phyloP scores from a whole-genome alignment of 305 asterid species.

The Fraxinus greggii region DNA sequence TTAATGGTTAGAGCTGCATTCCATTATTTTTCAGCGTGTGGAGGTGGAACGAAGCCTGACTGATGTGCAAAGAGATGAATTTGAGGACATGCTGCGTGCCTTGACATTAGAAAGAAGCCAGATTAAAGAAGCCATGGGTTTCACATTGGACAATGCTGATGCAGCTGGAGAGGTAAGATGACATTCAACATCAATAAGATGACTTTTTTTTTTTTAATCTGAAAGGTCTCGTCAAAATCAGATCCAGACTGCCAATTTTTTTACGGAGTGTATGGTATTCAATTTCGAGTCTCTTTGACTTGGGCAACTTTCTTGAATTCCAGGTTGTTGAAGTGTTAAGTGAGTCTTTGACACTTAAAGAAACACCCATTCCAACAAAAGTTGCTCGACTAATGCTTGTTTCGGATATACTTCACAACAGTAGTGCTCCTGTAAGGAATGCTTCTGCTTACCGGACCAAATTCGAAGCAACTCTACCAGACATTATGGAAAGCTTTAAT shows the following conservation, averaged over 20 bases:
- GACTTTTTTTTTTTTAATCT: not conserved
- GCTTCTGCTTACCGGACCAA: slow-evolving; percentile 97
- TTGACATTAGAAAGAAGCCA: slow-evolving; percentile 93
- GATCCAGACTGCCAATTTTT: not conserved
- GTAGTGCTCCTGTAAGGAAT: slow-evolving; percentile 96
- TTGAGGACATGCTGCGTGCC: slow-evolving; percentile 97
- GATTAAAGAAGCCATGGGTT: slow-evolving; percentile 98
- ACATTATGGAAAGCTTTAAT: slow-evolving; percentile 56
- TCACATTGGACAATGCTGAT: slow-evolving; percentile 97
- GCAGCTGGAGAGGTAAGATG: slow-evolving; percentile 74
- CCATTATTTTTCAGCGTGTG: slow-evolving; percentile 58
- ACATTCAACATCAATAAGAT: not conserved
- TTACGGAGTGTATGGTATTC: not conserved
- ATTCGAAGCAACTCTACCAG: slow-evolving; percentile 73
- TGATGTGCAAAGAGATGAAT: slow-evolving; percentile 91
- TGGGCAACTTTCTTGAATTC: slow-evolving; percentile 1
- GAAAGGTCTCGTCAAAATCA: not conserved
- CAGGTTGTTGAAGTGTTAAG: slow-evolving; percentile 97
- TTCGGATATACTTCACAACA: slow-evolving; percentile 95
- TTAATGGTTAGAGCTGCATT: slow-evolving; percentile 6
- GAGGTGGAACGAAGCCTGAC: slow-evolving; percentile 82
- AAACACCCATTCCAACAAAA: slow-evolving; percentile 96
- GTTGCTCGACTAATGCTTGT: slow-evolving; percentile 99
- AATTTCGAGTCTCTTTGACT: not conserved
- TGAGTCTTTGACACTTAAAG: slow-evolving; percentile 94